Evolutionary conservation across 495 filamentous ascomycete species (phyloP).

Genomic region (Mytilinidion resinicola): DNA sequence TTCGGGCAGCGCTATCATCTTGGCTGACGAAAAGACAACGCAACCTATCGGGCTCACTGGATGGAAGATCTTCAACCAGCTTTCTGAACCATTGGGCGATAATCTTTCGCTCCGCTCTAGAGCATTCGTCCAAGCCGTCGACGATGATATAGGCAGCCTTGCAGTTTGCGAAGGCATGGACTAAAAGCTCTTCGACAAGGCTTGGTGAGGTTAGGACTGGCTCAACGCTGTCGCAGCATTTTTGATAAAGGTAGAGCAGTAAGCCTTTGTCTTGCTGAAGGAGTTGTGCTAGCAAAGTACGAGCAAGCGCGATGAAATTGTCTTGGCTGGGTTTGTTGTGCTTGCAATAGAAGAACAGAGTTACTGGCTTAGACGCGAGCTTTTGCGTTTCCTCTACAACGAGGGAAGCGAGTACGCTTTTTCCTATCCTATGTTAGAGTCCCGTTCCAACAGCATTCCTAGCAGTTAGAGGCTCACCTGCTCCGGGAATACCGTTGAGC

Average conservation of each 20-base stretch:
- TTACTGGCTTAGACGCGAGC: not conserved
- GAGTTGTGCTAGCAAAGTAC: conserved; percentile 10
- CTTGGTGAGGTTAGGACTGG: not conserved
- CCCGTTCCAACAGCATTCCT: too few relatives aligned
- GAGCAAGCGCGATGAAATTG: conserved; percentile 12
- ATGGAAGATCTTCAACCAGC: not conserved
- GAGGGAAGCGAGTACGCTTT: conserved; percentile 24
- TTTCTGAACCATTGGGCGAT: conserved; percentile 30
- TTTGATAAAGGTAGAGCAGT: conserved; percentile 9
- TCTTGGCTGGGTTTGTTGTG: conserved; percentile 9
- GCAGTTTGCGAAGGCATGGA: not conserved
- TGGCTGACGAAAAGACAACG: conserved; percentile 41
- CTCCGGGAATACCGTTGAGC: conserved; percentile 15
- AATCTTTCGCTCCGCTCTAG: conserved; percentile 6
- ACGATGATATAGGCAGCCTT: conserved; percentile 15
- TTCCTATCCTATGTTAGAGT: conserved; percentile 8
- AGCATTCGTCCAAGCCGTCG: conserved; percentile 27
- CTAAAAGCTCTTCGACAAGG: conserved; percentile 2
- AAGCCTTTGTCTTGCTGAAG: conserved; percentile 3
- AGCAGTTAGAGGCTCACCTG: conserved; percentile 3
- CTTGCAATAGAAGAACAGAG: conserved; percentile 22
- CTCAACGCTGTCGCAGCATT: conserved; percentile 15
- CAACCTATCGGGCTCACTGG: conserved; percentile 1
- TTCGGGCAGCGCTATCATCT: conserved; percentile 19
- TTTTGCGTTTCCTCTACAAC: conserved; percentile 9